A percentile compares a stretch with the other conserved stretches of the same genome.
phyloP scores from a whole-genome alignment of 257 asterid genomes.

The Cruciata laevipes region DNA sequence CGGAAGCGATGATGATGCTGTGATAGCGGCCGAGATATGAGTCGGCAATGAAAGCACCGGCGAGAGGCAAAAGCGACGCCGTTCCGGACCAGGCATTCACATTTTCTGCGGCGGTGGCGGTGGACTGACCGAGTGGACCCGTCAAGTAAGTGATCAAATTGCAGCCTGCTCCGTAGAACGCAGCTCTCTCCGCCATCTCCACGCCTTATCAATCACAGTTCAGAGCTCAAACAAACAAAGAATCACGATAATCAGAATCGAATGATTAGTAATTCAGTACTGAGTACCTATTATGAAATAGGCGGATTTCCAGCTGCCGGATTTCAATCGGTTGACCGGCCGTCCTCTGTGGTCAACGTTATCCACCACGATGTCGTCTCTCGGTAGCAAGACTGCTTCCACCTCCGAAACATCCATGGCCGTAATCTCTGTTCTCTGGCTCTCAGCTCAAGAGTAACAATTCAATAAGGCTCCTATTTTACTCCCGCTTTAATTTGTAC shows the following conservation, averaged over 20 bases:
- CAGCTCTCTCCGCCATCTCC: conserved; percentile 39
- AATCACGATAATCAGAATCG: background rate
- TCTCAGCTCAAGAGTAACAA: too few relatives aligned
- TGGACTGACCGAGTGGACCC: conserved; percentile 39
- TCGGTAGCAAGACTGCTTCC: background rate
- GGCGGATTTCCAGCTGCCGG: conserved; percentile 20
- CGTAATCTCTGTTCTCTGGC: background rate
- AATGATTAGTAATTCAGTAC: conserved; percentile 1
- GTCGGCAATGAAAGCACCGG: conserved; percentile 40
- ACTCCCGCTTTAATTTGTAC: too few relatives aligned
- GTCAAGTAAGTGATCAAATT: conserved; percentile 38
- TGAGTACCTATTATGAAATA: conserved; percentile 20
- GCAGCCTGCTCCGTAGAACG: conserved; percentile 28
- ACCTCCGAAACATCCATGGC: background rate
- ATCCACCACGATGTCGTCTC: conserved; percentile 11
- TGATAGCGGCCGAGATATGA: conserved; percentile 34
- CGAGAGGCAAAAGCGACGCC: conserved; percentile 29
- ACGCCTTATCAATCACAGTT: conserved; percentile 17
- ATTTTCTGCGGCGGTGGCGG: conserved; percentile 33
- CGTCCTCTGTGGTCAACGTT: conserved; percentile 14
- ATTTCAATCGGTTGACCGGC: conserved; percentile 4
- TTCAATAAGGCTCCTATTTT: too few relatives aligned
- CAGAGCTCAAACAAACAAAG: background rate
- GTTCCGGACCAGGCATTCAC: conserved; percentile 36
- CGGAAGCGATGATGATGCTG: conserved; percentile 30